These are phyloP conservation scores for Yarrowia keelungensis DNA, from an alignment of 805 yeast species.

Conservation along the genomic window DNA sequence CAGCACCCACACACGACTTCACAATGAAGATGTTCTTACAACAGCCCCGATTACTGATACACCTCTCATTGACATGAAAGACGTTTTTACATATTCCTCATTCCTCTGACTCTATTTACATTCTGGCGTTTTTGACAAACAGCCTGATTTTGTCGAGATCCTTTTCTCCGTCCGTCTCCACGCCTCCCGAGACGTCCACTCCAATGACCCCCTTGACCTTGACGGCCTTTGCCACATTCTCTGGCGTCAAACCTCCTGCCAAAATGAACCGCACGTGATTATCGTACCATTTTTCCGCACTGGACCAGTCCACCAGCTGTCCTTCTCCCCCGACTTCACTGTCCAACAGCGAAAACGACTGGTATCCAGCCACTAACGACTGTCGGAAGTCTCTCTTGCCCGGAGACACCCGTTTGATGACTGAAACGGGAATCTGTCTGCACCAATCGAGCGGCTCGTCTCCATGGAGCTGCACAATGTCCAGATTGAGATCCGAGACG, in stretches of 20 bases:
- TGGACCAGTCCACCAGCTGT: conserved; percentile 73
- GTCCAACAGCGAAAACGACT: conserved; percentile 72
- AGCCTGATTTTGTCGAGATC: conserved; percentile 65
- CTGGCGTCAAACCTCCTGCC: conserved; percentile 90
- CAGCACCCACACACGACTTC: too few relatives aligned
- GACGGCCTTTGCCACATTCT: conserved; percentile 67
- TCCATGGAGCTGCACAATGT: conserved; percentile 90
- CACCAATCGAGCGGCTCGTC: conserved; percentile 62
- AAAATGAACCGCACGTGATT: conserved; percentile 60
- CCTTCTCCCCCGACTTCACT: conserved; percentile 96
- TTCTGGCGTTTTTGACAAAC: conserved; percentile 63
- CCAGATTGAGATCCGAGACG: conserved; percentile 59
- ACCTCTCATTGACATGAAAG: too few relatives aligned
- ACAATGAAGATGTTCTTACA: too few relatives aligned
- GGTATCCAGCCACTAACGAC: conserved; percentile 50
- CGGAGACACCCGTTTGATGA: conserved; percentile 77
- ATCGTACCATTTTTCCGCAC: conserved; percentile 49
- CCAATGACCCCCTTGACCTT: conserved; percentile 70
- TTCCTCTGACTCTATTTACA: background rate
- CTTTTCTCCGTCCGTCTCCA: conserved; percentile 79
- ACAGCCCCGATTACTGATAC: too few relatives aligned
- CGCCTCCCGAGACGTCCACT: conserved; percentile 95
- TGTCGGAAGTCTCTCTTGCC: conserved; percentile 52
- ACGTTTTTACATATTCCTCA: too few relatives aligned
- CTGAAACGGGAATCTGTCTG: conserved; percentile 57